phyloP scores from a whole-genome alignment of 148 eudicot genomes.

The Cornus florida region DNA sequence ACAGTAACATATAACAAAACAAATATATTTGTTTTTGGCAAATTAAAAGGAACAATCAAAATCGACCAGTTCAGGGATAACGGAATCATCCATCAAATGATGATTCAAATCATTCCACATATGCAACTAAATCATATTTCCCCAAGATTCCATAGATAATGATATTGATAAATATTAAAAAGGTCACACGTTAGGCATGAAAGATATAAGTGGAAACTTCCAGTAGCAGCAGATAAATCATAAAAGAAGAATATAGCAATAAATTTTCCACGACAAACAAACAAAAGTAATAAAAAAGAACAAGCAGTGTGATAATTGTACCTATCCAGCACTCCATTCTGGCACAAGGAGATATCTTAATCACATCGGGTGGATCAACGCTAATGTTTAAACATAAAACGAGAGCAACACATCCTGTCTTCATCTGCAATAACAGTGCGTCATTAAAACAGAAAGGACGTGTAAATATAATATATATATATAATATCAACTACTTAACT shows the following conservation, averaged over 20 bases:
- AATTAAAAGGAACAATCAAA: no score
- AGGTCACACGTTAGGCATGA: no score
- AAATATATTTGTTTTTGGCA: no score
- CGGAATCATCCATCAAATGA: no score
- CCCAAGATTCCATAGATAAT: no score
- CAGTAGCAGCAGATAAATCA: not conserved
- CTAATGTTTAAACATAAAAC: slow-evolving; percentile 91
- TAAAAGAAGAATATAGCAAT: not conserved
- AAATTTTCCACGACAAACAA: not conserved
- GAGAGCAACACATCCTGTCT: slow-evolving; percentile 94
- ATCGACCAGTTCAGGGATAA: not conserved
- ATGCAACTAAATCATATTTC: no score
- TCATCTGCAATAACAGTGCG: slow-evolving; percentile 63
- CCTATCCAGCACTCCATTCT: slow-evolving; percentile 99
- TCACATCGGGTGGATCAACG: slow-evolving; percentile 97
- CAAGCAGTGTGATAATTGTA: slow-evolving; percentile 24
- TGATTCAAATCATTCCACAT: no score
- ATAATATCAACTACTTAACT: not conserved
- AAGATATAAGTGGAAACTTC: not conserved
- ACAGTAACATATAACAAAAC: no score
- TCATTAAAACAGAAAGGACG: not conserved
- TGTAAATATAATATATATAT: not conserved
- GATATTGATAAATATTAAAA: no score
- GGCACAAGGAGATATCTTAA: slow-evolving; percentile 97
- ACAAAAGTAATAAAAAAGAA: not conserved